These are phyloP conservation scores for Hypomyces rosellus DNA, from an alignment of 2,329 filamentous ascomycete species.

Conservation along the genomic window DNA sequence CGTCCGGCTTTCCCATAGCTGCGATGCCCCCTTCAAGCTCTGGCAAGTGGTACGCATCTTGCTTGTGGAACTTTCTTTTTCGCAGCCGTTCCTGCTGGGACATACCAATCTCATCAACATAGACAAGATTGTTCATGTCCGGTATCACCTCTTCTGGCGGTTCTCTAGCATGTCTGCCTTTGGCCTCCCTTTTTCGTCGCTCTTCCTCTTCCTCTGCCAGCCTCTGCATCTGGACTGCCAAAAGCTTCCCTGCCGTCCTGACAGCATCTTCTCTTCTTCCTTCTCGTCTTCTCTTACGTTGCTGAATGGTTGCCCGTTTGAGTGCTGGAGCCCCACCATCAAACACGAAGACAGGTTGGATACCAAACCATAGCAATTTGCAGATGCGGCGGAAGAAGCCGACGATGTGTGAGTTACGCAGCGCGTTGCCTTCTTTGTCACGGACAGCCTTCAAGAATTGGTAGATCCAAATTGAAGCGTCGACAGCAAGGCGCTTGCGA, in stretches of 20 bases:
- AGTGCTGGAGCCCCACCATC: constrained; percentile 88
- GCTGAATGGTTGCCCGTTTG: constrained; percentile 84
- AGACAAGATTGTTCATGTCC: constrained; percentile 64
- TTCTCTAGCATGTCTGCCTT: constrained; percentile 34
- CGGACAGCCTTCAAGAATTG: constrained; percentile 98
- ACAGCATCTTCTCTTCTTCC: constrained; percentile 89
- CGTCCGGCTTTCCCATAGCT: constrained; percentile 82
- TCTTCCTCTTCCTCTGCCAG: constrained; percentile 78
- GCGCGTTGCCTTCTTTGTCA: constrained; percentile 94
- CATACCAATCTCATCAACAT: constrained; percentile 86
- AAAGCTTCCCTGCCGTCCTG: constrained; percentile 80
- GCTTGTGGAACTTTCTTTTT: constrained; percentile 76
- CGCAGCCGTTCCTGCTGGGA: constrained; percentile 66
- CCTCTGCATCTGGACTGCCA: constrained; percentile 92
- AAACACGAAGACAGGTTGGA: constrained; percentile 95
- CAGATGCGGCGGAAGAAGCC: constrained; percentile 98
- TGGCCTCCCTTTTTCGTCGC: constrained; percentile 47
- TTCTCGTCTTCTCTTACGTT: constrained; percentile 72
- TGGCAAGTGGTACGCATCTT: constrained; percentile 91
- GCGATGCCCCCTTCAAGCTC: constrained; percentile 74
- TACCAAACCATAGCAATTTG: constrained; percentile 94
- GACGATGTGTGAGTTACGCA: constrained; percentile 92
- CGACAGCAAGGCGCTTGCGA: constrained; percentile 90
- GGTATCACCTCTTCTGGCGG: constrained; percentile 53
- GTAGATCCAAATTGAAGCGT: constrained; percentile 99